These are phyloP conservation scores for Penicillium sp. DNA, from an alignment of 2,329 filamentous ascomycete genomes.

Conservation along the genomic window DNA sequence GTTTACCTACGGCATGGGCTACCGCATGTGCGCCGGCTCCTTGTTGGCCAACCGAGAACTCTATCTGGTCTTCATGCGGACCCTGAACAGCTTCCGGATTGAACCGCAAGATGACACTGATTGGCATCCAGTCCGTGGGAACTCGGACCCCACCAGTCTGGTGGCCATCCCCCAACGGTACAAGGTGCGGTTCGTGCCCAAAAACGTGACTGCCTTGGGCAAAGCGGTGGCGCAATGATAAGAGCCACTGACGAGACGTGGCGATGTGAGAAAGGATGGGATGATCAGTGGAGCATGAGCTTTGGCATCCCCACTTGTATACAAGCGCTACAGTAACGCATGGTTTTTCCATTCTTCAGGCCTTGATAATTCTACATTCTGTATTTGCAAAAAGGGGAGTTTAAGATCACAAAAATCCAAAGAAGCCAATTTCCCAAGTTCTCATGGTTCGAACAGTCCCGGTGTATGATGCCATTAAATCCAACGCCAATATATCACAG, in stretches of 20 bases:
- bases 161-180: conserved; percentile 62
- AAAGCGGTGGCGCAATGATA: background rate
- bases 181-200: conserved; percentile 59
- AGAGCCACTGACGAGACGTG: background rate
- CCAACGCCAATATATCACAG: conserved; percentile 14
- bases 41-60: conserved; percentile 65
- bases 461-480: conserved; percentile 7
- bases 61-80: conserved; percentile 64
- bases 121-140: conserved; percentile 60
- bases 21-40: conserved; percentile 67
- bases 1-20: conserved; percentile 66
- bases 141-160: conserved; percentile 61
- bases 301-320: background rate
- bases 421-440: background rate
- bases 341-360: background rate
- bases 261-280: background rate
- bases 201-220: conserved; percentile 38
- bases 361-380: conserved; percentile 14
- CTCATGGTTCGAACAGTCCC: conserved; percentile 8
- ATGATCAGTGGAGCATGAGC: background rate
- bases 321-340: background rate
- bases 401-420: background rate
- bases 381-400: background rate
- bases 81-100: conserved; percentile 62
- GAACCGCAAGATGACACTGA: conserved; percentile 56